Evolutionary conservation across 169 alveolate genomes (phyloP).

Genomic region (Cryptosporidium canis): DNA sequence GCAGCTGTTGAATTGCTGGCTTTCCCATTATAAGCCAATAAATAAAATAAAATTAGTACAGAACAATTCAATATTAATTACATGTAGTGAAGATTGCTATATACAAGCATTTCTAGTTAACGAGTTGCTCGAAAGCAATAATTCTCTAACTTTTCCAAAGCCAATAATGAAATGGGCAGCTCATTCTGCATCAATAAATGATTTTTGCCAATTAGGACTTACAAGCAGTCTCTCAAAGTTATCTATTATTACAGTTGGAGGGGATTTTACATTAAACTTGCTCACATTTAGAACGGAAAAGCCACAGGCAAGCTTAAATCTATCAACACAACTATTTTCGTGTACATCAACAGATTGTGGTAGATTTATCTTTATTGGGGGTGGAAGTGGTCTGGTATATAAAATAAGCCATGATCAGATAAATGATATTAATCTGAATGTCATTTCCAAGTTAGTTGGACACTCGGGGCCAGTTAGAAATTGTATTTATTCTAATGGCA

Average conservation of each 20-base stretch:
- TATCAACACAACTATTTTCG: slow-evolving; percentile 5
- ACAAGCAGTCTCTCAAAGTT: neutral
- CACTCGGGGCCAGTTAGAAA: slow-evolving; percentile 43
- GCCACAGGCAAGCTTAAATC: slow-evolving; percentile 21
- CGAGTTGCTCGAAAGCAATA: slow-evolving; percentile 31
- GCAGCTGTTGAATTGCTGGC: slow-evolving; percentile 60
- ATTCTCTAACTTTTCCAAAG: slow-evolving; percentile 8
- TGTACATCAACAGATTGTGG: slow-evolving; percentile 37
- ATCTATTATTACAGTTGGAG: slow-evolving; percentile 25
- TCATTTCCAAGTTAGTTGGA: slow-evolving; percentile 8
- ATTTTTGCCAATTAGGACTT: neutral
- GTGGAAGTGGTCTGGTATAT: slow-evolving; percentile 41
- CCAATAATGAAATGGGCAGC: slow-evolving; percentile 45
- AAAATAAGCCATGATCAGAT: neutral
- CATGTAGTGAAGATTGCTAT: slow-evolving; percentile 49
- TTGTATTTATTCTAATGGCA: neutral
- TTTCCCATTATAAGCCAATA: slow-evolving; percentile 37
- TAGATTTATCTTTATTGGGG: slow-evolving; percentile 14
- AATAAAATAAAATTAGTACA: slow-evolving; percentile 24
- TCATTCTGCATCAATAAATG: slow-evolving; percentile 45
- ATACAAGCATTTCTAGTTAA: slow-evolving; percentile 36
- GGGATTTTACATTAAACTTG: slow-evolving; percentile 37
- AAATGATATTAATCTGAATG: too few species aligned
- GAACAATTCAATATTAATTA: slow-evolving; percentile 22
- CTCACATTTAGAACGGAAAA: slow-evolving; percentile 15